Conservation (phyloP, 257 asterid species). For the Anisodus acutangulus region DNA sequence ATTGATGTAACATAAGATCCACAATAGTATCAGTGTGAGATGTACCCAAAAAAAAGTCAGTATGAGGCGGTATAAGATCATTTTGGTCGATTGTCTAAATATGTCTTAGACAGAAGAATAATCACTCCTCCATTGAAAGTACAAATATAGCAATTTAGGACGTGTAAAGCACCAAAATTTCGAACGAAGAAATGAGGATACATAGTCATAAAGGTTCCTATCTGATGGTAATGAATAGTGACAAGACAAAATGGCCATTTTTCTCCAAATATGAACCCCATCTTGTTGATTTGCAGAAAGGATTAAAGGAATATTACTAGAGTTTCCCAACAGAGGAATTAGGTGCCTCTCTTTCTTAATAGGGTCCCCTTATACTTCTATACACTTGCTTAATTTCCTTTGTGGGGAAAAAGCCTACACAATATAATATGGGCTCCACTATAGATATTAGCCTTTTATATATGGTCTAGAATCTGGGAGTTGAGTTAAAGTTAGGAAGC, state of each 20-base stretch:
- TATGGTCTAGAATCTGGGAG: not conserved
- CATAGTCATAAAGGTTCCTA: not conserved
- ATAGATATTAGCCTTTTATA: not conserved
- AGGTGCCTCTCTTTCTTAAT: conserved; percentile 21
- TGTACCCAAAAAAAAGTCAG: too few relatives aligned
- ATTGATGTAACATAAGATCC: not conserved
- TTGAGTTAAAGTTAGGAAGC: not conserved
- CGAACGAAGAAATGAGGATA: not conserved
- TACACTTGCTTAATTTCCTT: not conserved
- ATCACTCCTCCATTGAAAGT: not conserved
- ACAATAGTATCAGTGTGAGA: not conserved
- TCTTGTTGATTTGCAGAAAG: conserved; percentile 1
- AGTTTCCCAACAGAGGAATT: conserved; percentile 23
- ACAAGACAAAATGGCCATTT: conserved; percentile 21
- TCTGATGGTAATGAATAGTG: conserved; percentile 25
- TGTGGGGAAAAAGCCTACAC: not conserved
- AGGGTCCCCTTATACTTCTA: not conserved
- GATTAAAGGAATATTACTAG: conserved; percentile 12
- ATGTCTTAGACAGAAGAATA: not conserved
- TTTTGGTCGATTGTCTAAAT: not conserved
- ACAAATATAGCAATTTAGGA: not conserved
- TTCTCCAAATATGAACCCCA: not conserved
- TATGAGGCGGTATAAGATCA: not conserved
- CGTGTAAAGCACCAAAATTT: not conserved
- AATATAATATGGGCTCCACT: not conserved